Percentiles rank a stretch among this genome's conserved stretches.
Evolutionary conservation across 495 filamentous ascomycete species (phyloP).

Genomic region (Staphylotrichum longicolle): DNA sequence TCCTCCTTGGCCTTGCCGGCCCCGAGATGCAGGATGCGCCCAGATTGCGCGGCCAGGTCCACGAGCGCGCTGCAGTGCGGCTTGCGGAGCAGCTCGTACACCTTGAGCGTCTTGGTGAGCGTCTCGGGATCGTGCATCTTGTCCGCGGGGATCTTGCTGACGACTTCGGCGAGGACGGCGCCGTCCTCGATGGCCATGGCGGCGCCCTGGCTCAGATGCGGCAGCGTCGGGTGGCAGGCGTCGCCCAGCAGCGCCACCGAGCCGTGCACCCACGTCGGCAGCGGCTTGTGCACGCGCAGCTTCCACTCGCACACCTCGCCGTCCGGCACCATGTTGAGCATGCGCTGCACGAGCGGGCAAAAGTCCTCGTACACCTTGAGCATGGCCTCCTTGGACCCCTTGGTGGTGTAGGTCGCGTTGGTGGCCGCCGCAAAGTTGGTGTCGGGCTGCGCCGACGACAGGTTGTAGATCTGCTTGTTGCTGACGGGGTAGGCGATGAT

Average conservation of each 20-base stretch:
- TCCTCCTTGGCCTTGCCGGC: constrained; percentile 73
- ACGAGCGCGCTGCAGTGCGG: constrained; percentile 67
- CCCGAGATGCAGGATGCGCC: constrained; percentile 68
- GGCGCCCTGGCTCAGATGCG: constrained; percentile 75
- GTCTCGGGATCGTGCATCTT: constrained; percentile 48
- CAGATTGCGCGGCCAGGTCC: constrained; percentile 64
- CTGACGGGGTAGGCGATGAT: constrained; percentile 81
- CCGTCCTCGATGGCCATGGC: constrained; percentile 85
- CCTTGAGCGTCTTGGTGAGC: constrained; percentile 62
- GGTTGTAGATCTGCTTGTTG: constrained; percentile 74
- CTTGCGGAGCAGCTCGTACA: constrained; percentile 73
- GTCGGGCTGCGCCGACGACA: constrained; percentile 73
- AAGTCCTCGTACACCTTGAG: constrained; percentile 66
- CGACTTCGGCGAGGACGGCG: constrained; percentile 65
- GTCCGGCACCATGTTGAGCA: constrained; percentile 76
- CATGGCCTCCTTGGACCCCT: constrained; percentile 66
- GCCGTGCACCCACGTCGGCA: constrained; percentile 68
- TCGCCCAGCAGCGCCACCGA: constrained; percentile 71
- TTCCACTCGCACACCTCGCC: constrained; percentile 82
- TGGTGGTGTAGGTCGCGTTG: constrained; percentile 73
- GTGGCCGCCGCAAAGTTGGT: constrained; percentile 68
- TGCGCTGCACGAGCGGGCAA: constrained; percentile 66
- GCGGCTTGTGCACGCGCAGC: constrained; percentile 64
- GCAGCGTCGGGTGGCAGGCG: constrained; percentile 76
- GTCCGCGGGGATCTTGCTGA: constrained; percentile 51